These are phyloP conservation scores for Golovinomyces cichoracearum DNA, from an alignment of 2,329 filamentous ascomycete species.

Conservation along the genomic window DNA sequence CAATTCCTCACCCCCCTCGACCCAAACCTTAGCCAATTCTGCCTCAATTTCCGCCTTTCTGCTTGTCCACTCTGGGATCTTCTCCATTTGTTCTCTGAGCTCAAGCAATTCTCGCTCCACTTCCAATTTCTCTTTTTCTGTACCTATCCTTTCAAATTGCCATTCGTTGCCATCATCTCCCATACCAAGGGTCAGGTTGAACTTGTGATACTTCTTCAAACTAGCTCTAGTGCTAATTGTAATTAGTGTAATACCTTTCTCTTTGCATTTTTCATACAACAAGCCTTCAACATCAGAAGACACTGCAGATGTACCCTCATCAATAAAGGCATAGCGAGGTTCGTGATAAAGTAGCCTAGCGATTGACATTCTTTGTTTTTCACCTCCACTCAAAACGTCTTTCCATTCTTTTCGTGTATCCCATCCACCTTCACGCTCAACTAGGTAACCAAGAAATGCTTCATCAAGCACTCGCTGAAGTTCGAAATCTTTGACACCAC, in stretches of 20 bases:
- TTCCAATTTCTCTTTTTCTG: constrained; percentile 71
- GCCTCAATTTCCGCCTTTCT: constrained; percentile 56
- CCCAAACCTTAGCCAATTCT: constrained; percentile 33
- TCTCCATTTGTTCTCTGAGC: constrained; percentile 49
- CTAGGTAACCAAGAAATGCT: constrained; percentile 66
- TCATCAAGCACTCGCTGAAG: constrained; percentile 56
- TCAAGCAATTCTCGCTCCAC: constrained; percentile 80
- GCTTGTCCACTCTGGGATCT: constrained; percentile 63
- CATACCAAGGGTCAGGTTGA: constrained; percentile 60
- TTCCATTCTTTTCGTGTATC: constrained; percentile 97
- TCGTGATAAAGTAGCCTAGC: constrained; percentile 83
- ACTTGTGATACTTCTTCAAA: constrained; percentile 86
- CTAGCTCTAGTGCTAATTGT: constrained; percentile 88
- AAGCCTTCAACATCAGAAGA: constrained; percentile 84
- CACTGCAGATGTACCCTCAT: constrained; percentile 86
- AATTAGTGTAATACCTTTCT: constrained; percentile 78
- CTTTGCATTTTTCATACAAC: constrained; percentile 78
- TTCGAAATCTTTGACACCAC: constrained; percentile 51
- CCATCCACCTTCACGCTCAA: constrained; percentile 82
- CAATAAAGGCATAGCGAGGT: constrained; percentile 76
- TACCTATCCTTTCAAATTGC: constrained; percentile 84
- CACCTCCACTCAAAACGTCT: constrained; percentile 83
- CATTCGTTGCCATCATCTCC: constrained; percentile 65
- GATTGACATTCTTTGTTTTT: constrained; percentile 89
- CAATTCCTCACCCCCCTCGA: constrained; percentile 12